Conservation (phyloP, 257 asterid genomes). For the Scutellaria baicalensis region DNA sequence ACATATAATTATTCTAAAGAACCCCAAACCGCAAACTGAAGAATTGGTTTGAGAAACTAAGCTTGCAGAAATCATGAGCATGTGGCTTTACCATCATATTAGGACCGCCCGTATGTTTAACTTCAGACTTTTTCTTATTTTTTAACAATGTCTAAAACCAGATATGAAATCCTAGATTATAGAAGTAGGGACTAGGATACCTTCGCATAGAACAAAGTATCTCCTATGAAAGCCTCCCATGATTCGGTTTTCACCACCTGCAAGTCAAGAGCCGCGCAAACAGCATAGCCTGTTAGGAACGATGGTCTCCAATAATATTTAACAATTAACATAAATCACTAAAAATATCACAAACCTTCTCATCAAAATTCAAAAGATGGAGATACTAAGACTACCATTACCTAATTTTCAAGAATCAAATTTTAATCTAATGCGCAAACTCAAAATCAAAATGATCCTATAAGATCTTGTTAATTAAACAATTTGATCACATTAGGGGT, state of each 20-base stretch:
- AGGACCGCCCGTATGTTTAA: background rate
- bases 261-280: conserved; percentile 15
- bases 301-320: background rate
- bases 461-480: background rate
- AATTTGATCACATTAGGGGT: background rate
- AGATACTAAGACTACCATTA: background rate
- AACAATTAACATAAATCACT: background rate
- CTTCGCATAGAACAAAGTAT: conserved; percentile 68
- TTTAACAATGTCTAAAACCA: background rate
- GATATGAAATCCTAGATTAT: background rate
- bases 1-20: background rate
- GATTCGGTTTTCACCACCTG: conserved; percentile 82
- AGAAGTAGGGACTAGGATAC: conserved; percentile 27
- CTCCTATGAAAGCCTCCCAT: conserved; percentile 73
- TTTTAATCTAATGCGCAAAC: background rate
- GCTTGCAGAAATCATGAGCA: background rate
- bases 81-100: background rate
- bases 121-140: background rate
- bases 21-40: background rate
- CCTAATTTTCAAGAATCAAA: background rate
- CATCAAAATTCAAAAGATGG: background rate
- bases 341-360: background rate
- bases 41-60: background rate
- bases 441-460: background rate
- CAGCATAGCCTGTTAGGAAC: background rate